Evolutionary conservation across 805 yeast species (phyloP).

Genomic region (Starmera pachycereana): DNA sequence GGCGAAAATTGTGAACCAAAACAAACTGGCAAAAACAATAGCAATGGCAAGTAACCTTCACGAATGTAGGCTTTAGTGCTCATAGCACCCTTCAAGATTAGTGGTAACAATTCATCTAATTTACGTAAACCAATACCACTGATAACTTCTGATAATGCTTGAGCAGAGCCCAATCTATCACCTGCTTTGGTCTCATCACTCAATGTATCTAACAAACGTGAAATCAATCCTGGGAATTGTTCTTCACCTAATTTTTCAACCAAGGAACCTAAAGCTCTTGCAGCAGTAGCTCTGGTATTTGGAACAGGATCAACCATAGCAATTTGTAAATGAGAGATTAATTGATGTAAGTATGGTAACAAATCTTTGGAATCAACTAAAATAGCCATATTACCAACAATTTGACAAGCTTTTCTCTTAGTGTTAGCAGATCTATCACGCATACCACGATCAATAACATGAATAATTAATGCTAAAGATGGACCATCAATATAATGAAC

Average conservation of each 20-base stretch:
- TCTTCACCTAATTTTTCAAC: slow-evolving; percentile 97
- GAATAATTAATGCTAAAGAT: slow-evolving; percentile 87
- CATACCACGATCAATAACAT: slow-evolving; percentile 93
- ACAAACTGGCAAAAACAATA: slow-evolving; percentile 86
- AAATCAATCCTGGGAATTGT: slow-evolving; percentile 83
- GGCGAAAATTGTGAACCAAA: slow-evolving; percentile 90
- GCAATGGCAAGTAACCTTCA: slow-evolving; percentile 86
- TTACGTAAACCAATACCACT: slow-evolving; percentile 84
- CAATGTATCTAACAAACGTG: slow-evolving; percentile 64
- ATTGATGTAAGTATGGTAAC: slow-evolving; percentile 66
- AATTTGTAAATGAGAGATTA: slow-evolving; percentile 73
- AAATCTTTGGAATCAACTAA: slow-evolving; percentile 83
- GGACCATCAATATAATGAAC: slow-evolving; percentile 98
- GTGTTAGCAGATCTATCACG: slow-evolving; percentile 88
- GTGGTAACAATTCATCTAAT: slow-evolving; percentile 82
- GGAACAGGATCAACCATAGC: slow-evolving; percentile 99
- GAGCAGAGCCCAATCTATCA: slow-evolving; percentile 94
- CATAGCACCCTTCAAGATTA: slow-evolving; percentile 60
- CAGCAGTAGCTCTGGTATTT: slow-evolving; percentile 92
- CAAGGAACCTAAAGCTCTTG: slow-evolving; percentile 91
- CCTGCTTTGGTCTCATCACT: slow-evolving; percentile 74
- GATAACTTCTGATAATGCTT: slow-evolving; percentile 88
- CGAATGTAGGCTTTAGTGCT: slow-evolving; percentile 62
- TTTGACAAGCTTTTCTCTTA: slow-evolving; percentile 90
- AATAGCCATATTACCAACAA: slow-evolving; percentile 98